Percentiles rank a stretch among this genome's conserved stretches.
Conservation (phyloP, 108 stramenopile genomes). For the Cyclotella choctawhatcheeana region DNA sequence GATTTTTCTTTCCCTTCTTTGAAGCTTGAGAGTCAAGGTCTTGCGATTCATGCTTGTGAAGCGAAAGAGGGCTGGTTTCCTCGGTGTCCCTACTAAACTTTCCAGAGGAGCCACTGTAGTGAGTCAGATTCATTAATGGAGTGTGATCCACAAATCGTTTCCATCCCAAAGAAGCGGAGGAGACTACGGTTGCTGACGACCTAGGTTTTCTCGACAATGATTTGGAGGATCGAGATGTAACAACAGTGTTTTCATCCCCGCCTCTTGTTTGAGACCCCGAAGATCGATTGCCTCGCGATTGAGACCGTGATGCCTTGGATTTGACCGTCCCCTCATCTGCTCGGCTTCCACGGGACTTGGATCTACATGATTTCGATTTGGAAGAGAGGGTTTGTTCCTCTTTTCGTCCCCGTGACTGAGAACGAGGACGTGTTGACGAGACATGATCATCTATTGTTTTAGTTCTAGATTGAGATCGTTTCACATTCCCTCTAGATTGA, state of each 20-base stretch:
- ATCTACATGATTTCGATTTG: not conserved
- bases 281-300: not conserved
- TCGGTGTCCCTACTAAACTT: conserved; percentile 9
- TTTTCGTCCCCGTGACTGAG: not conserved
- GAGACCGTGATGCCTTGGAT: conserved; percentile 2
- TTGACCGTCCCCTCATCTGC: conserved; percentile 6
- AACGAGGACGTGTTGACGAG: not conserved
- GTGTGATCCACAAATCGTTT: not conserved
- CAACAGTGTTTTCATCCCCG: not conserved
- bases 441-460: not conserved
- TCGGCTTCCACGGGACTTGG: not conserved
- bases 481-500: not conserved
- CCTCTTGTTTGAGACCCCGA: not conserved
- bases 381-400: not conserved
- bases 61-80: conserved; percentile 24
- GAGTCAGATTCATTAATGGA: not conserved
- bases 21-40: not conserved
- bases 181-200: conserved; percentile 4
- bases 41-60: conserved; percentile 5
- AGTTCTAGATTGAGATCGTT: not conserved
- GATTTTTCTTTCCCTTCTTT: conserved; percentile 6
- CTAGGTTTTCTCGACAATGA: not conserved
- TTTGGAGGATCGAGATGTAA: not conserved
- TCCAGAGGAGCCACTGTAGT: conserved; percentile 24
- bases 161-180: conserved; percentile 8